A percentile compares a stretch with the other conserved stretches of the same genome.
These are phyloP conservation scores for Phytophthora agathidicida DNA, from an alignment of 352 stramenopile species.

Conservation along the genomic window DNA sequence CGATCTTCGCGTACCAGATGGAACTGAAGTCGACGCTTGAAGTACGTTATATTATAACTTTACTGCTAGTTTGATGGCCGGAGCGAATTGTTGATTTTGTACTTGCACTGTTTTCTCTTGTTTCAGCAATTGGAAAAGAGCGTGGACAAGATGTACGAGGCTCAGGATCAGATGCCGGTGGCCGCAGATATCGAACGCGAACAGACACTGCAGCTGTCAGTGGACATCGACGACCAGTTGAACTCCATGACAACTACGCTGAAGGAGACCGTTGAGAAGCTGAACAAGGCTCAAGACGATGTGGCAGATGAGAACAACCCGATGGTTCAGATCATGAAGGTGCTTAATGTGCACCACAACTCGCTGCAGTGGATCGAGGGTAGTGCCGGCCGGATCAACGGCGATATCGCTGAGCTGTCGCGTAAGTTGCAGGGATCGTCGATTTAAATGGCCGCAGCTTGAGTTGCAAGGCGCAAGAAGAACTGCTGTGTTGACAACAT, in stretches of 20 bases:
- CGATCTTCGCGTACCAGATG: slow-evolving; percentile 90
- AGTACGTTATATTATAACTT: slow-evolving; percentile 35
- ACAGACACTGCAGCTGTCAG: slow-evolving; percentile 85
- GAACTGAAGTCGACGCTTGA: slow-evolving; percentile 89
- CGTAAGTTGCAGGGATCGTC: slow-evolving; percentile 71
- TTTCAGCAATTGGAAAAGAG: slow-evolving; percentile 86
- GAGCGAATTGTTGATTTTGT: slow-evolving; percentile 3
- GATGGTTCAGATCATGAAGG: slow-evolving; percentile 90
- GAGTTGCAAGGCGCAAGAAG: slow-evolving; percentile 36
- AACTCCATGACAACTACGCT: slow-evolving; percentile 88
- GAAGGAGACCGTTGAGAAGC: slow-evolving; percentile 88
- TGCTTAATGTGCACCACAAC: slow-evolving; percentile 90
- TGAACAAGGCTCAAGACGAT: slow-evolving; percentile 85
- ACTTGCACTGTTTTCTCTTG: neutral
- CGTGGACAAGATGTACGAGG: slow-evolving; percentile 91
- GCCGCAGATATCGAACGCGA: slow-evolving; percentile 87
- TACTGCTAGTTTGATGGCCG: neutral
- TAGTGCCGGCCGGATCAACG: slow-evolving; percentile 71
- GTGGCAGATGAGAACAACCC: slow-evolving; percentile 76
- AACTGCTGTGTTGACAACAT: slow-evolving; percentile 21
- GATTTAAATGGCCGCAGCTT: slow-evolving; percentile 45
- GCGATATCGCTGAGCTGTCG: slow-evolving; percentile 67
- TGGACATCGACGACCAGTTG: slow-evolving; percentile 87
- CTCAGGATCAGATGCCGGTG: slow-evolving; percentile 85
- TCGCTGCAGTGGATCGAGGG: slow-evolving; percentile 87